Evolutionary conservation across 2,329 filamentous ascomycete genomes (phyloP), one percentile per base, ranked within the genome.

Genomic region (Mycogone perniciosa): DNA sequence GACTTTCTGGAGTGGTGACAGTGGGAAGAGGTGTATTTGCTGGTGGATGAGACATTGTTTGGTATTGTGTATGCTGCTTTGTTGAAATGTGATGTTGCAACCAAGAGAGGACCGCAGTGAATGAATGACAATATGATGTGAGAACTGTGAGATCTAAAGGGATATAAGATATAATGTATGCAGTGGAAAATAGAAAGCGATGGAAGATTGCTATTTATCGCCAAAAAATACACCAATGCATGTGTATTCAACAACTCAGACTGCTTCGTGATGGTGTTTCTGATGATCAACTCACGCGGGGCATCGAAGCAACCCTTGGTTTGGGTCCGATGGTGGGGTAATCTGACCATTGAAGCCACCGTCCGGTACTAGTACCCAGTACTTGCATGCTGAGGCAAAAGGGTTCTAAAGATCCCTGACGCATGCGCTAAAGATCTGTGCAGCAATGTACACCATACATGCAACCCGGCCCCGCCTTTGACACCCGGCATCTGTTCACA

Each of bases 401-500:
- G 20, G 20, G 20, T 20, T 20, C 20, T 20, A 20, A 20, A 20
- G 20, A 20, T 20, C 20, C 20, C 20, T 20, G 20, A 20, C 20
- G 20, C 20, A 3, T 20, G 20, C 20, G 20, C 20, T 20, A 20
- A 20, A 20, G 20, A 20, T 20, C 20, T 20, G 20, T 20, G 20
- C 20, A 20, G 20, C 20, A 20, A 20, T 20, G 20, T 20, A 20
- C 20, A 20, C 20, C 20, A 39, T 7, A 41, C 7, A 13, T 13
- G 35, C 7, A 38, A 8, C 35, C 11, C 27, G 33, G 31, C 11
- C 47, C 47, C 47, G 27, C 47, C 38, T n/a, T n/a, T 44, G 7
- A 7, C 46, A 38, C 26, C 27, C 11, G 42, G 34, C 35, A 13
- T 31, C 48, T 46, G 42, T 42, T 41, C 37, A 52, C 44, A 13